Base-by-base conservation (phyloP, 768 basidiomycete species). In the Chiua virens region DNA sequence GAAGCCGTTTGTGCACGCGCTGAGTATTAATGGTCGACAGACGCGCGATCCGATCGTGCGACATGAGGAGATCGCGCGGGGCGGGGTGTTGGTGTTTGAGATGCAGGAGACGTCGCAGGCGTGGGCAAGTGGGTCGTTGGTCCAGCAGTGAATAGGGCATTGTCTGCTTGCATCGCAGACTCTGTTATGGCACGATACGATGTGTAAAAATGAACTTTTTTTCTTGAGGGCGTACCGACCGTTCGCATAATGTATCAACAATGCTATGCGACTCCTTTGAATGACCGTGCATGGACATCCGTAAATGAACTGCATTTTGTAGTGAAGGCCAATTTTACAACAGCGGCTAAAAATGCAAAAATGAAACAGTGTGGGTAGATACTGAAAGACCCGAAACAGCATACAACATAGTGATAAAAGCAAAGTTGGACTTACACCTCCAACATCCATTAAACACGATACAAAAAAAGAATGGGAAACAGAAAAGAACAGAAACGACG, bases 51-150 rank as follows among this genome's bases (percentile, higher is more conserved):
- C 86, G 1, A 59, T 86, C 32, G 76, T 92, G 25, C 65, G 49
- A 11, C 88, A 91, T 54, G 75, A 75, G n/a, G 74, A 87, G 45
- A 78, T 89, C n/a, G 68, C 68, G 9, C 55, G 68, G 5, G 87
- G 87, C 1, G 85, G 79, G 0, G 66, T 75, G 8, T 65, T 90
- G 15, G 72, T 71, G 34, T 90, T 89, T 58, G 78, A 80, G 57
- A 89, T 91, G 87, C 81, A 77, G 44, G 73, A 71, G 5, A 63
- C 62, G 21, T 78, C 77, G 4, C 69, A 77, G 53, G 50, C 53
- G 0, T 83, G 80, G 80, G 75, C 47, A n/a, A 59, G 23, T n/a
- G 40, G 9, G 8, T 42, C 46, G 37, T 41, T 30, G 25, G 13
- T 42, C 25, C 18, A 49, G 35, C 14, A 15, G 15, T 34, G 34